A percentile compares a stretch with the other conserved stretches of the same genome.
These are phyloP conservation scores for Cryptococcus deneoformans DNA, from an alignment of 1,284 basidiomycete genomes.

Conservation along the genomic window DNA sequence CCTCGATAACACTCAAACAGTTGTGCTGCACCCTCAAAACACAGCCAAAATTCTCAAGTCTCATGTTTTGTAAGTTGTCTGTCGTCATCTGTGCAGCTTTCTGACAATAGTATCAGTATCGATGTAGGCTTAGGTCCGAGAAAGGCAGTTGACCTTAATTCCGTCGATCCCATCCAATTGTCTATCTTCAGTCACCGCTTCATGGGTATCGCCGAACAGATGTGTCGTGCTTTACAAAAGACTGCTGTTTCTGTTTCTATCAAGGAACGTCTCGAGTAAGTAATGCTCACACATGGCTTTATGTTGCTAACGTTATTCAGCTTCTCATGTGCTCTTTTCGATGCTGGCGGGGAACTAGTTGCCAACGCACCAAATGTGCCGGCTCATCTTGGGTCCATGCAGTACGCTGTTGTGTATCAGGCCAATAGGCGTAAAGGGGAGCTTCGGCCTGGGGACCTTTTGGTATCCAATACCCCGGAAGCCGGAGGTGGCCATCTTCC, in stretches of 20 bases:
- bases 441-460: slow-evolving; percentile 49
- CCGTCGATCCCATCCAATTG: slow-evolving; percentile 53
- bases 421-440: slow-evolving; percentile 30
- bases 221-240: slow-evolving; percentile 18
- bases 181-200: slow-evolving; percentile 56
- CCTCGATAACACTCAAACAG: slow-evolving; percentile 42
- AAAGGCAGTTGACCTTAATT: slow-evolving; percentile 10
- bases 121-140: slow-evolving; percentile 14
- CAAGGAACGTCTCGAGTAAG: slow-evolving; percentile 38
- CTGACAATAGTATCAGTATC: slow-evolving; percentile 14
- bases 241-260: slow-evolving; percentile 46
- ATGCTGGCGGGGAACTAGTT: slow-evolving; percentile 51
- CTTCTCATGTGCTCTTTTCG: slow-evolving; percentile 51
- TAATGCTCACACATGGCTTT: background rate
- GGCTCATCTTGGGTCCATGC: slow-evolving; percentile 41
- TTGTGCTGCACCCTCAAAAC: slow-evolving; percentile 31
- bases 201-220: slow-evolving; percentile 52
- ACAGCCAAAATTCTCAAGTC: slow-evolving; percentile 10
- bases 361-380: slow-evolving; percentile 45
- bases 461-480: slow-evolving; percentile 52
- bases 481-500: slow-evolving; percentile 55
- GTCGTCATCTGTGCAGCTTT: slow-evolving; percentile 7
- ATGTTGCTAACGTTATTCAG: background rate
- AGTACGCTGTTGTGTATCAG: slow-evolving; percentile 38
- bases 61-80: slow-evolving; percentile 11